Evolutionary conservation across 768 basidiomycete species (phyloP).

Genomic region (Lentinula sp.): DNA sequence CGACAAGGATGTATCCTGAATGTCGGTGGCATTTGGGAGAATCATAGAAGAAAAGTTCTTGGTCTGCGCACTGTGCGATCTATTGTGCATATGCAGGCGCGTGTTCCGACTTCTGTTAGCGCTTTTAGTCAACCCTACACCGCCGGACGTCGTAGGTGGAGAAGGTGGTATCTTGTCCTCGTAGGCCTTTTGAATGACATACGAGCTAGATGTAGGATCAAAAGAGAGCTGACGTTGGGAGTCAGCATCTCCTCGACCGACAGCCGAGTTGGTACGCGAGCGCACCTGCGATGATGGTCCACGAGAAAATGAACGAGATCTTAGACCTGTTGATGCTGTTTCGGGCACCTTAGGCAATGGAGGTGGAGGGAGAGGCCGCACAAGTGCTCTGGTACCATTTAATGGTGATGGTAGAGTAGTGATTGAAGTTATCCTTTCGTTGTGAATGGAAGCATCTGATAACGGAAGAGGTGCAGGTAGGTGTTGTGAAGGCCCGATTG

Average conservation of each 20-base stretch:
- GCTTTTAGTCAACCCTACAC: not conserved
- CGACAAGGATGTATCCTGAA: not conserved
- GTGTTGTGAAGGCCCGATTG: not conserved
- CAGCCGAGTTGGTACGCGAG: slow-evolving; percentile 1
- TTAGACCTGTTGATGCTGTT: not conserved
- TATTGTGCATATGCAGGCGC: not conserved
- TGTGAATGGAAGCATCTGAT: not conserved
- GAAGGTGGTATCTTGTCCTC: too few relatives aligned
- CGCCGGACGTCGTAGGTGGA: not conserved
- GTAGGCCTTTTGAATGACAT: not conserved
- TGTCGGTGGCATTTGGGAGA: not conserved
- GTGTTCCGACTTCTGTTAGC: not conserved
- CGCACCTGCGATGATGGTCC: not conserved
- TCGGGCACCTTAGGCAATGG: not conserved
- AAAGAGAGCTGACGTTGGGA: not conserved
- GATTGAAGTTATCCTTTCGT: not conserved
- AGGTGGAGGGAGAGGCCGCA: not conserved
- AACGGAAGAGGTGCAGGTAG: not conserved
- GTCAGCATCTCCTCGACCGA: not conserved
- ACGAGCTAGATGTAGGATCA: slow-evolving; percentile 4
- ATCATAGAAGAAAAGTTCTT: slow-evolving; percentile 1
- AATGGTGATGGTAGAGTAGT: not conserved
- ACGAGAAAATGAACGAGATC: not conserved
- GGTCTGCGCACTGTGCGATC: slow-evolving; percentile 3
- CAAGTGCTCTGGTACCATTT: not conserved